A percentile compares a stretch with the other conserved stretches of the same genome.
Conservation (phyloP, 352 stramenopile genomes). For the Peronospora destructor region DNA sequence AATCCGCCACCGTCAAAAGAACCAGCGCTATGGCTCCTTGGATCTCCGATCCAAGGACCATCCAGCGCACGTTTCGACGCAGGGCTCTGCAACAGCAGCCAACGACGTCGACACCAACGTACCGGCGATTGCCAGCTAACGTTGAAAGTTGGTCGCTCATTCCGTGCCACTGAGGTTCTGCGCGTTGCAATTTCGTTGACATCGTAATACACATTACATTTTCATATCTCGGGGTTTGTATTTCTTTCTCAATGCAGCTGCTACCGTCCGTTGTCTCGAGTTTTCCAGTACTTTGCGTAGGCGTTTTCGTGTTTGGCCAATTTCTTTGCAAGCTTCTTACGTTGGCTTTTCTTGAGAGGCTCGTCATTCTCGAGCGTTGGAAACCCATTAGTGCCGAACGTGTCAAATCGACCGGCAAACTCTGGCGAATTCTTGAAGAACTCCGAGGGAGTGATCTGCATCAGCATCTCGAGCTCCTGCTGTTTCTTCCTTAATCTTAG, state of each 20-base stretch:
- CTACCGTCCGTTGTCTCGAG: constrained; percentile 16
- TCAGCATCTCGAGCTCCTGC: constrained; percentile 48
- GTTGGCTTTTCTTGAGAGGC: constrained; percentile 53
- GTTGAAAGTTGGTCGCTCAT: no score
- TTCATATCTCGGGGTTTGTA: constrained; percentile 2
- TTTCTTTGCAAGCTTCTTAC: constrained; percentile 75
- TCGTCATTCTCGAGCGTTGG: constrained; percentile 44
- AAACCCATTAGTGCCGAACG: constrained; percentile 51
- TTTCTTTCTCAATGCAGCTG: constrained; percentile 12
- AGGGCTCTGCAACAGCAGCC: no score
- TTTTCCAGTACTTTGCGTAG: constrained; percentile 57
- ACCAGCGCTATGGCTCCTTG: no score
- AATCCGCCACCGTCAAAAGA: no score
- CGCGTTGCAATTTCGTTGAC: no score
- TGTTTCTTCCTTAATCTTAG: constrained; percentile 35
- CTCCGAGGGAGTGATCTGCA: constrained; percentile 53
- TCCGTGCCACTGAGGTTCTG: no score
- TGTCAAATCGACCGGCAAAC: constrained; percentile 41
- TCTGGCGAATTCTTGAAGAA: constrained; percentile 45
- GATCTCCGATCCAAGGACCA: no score
- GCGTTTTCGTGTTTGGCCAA: constrained; percentile 63
- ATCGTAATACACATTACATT: no score
- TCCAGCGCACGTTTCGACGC: no score
- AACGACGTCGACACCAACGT: no score
- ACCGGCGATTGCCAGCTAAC: no score